phyloP scores from a whole-genome alignment of 225 moss, liverwort and hornwort genomes.

The Bryum argenteum region DNA sequence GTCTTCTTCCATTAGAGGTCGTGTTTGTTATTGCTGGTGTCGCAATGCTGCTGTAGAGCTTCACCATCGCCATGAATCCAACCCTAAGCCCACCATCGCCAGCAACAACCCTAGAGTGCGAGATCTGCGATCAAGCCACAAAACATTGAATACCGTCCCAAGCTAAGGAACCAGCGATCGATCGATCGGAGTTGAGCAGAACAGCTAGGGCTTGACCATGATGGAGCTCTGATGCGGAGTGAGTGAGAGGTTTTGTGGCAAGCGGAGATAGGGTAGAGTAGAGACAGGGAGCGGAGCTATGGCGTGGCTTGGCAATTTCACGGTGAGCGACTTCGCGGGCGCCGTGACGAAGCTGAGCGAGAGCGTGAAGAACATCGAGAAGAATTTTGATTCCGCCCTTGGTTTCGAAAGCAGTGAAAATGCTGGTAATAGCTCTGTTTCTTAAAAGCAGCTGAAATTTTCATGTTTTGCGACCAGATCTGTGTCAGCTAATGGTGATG shows the following conservation, averaged over 20 bases:
- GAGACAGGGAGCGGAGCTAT: constrained; percentile 39
- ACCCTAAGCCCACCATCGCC: no score
- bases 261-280: background rate
- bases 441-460: constrained; percentile 23
- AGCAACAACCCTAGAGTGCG: no score
- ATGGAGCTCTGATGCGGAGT: constrained; percentile 34
- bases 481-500: constrained; percentile 32
- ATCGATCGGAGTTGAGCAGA: no score
- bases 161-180: no score
- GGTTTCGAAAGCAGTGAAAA: constrained; percentile 71
- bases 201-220: constrained; percentile 15
- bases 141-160: no score
- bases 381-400: constrained; percentile 97
- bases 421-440: constrained; percentile 43
- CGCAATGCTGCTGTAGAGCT: no score
- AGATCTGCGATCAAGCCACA: no score
- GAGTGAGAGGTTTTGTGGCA: constrained; percentile 16
- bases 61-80: no score
- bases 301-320: constrained; percentile 97
- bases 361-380: constrained; percentile 98
- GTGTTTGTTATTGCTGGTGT: no score
- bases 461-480: constrained; percentile 36
- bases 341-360: constrained; percentile 95
- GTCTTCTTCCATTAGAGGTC: no score
- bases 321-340: constrained; percentile 88